These are phyloP conservation scores for Isatis tinctoria DNA, from an alignment of 345 rosid genomes.

Conservation along the genomic window DNA sequence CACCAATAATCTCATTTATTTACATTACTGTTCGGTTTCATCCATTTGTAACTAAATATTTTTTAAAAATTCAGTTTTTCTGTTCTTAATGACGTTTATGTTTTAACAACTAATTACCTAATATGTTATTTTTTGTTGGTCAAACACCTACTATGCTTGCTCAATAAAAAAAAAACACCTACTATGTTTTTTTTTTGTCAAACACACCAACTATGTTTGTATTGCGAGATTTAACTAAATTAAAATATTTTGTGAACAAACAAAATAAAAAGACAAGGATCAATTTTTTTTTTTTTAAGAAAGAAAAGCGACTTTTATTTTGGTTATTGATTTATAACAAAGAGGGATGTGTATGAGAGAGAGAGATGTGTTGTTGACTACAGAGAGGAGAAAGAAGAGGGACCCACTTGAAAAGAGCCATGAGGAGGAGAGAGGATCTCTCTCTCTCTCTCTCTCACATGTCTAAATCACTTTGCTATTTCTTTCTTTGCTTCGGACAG, in stretches of 20 bases:
- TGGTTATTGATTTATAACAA: background rate
- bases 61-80: no score
- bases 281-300: no score
- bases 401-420: constrained; percentile 16
- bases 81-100: background rate
- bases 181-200: background rate
- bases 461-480: constrained; percentile 36
- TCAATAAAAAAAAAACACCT: background rate
- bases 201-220: no score
- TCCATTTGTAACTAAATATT: background rate
- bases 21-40: background rate
- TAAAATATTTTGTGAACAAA: background rate
- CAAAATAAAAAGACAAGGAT: background rate
- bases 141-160: no score
- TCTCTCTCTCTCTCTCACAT: constrained; percentile 23
- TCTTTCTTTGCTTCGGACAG: constrained; percentile 38
- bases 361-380: constrained; percentile 34
- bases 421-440: background rate
- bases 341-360: background rate
- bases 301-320: background rate
- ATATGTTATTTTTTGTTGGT: no score
- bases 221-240: no score
- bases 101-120: background rate
- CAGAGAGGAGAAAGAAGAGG: constrained; percentile 4
- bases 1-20: background rate